Evolutionary conservation across 305 asterid genomes (phyloP).

Genomic region (Rubia peregrina): DNA sequence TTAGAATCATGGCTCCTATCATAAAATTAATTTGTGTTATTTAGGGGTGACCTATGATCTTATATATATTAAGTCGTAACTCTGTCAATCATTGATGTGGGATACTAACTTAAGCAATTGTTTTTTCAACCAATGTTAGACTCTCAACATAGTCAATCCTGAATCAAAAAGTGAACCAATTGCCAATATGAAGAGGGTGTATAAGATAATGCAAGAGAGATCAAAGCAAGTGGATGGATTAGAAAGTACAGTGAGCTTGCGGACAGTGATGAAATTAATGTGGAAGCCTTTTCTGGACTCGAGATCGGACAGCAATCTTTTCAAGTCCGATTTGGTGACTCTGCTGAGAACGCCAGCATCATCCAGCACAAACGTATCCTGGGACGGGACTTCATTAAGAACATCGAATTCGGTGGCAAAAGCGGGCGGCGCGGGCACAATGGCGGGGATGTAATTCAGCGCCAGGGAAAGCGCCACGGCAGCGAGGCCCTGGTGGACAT

Average conservation of each 20-base stretch:
- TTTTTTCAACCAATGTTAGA: too few relatives aligned
- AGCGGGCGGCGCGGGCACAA: conserved; percentile 39
- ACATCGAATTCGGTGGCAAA: conserved; percentile 87
- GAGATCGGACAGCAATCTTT: conserved; percentile 71
- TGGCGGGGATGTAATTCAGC: conserved; percentile 59
- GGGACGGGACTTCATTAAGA: conserved; percentile 72
- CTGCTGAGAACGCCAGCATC: conserved; percentile 98
- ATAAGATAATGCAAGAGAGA: not conserved
- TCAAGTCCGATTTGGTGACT: conserved; percentile 76
- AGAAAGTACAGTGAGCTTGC: conserved; percentile 75
- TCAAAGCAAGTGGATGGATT: not conserved
- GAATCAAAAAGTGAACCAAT: not conserved
- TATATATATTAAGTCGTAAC: too few relatives aligned
- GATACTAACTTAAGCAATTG: too few relatives aligned
- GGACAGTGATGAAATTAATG: conserved; percentile 77
- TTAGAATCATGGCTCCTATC: too few relatives aligned
- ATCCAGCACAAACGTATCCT: conserved; percentile 68
- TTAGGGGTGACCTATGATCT: too few relatives aligned
- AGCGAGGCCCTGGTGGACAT: conserved; percentile 67
- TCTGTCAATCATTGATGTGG: too few relatives aligned
- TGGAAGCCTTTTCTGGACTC: conserved; percentile 88
- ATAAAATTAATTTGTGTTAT: too few relatives aligned
- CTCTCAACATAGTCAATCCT: not conserved
- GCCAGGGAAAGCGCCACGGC: conserved; percentile 83
- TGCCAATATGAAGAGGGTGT: not conserved